Conservation (phyloP, 768 basidiomycete genomes). For the Termitomyces heimii region DNA sequence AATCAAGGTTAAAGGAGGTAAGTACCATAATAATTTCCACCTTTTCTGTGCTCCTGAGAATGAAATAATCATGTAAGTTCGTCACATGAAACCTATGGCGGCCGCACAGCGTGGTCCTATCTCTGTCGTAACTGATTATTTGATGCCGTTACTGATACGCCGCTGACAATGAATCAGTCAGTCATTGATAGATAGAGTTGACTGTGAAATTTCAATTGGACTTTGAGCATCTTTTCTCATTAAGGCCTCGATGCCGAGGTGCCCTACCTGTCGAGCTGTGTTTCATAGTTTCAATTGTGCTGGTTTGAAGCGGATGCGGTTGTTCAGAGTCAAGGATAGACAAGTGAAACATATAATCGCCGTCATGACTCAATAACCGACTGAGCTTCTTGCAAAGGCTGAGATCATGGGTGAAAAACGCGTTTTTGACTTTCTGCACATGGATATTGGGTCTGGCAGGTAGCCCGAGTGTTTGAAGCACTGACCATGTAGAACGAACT, state of each 20-base stretch:
- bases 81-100: constrained; percentile 3
- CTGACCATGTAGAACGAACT: neutral
- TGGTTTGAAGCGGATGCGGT: neutral
- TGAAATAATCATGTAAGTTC: neutral
- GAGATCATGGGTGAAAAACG: neutral
- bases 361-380: neutral
- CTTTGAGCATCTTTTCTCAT: neutral
- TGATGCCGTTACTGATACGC: neutral
- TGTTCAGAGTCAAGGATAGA: neutral
- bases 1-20: constrained; percentile 1
- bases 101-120: constrained; percentile 3
- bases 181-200: neutral
- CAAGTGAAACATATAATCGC: neutral
- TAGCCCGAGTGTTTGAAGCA: neutral
- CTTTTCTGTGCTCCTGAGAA: neutral
- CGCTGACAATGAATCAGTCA: neutral
- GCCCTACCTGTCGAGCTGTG: neutral
- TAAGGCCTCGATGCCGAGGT: neutral
- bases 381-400: neutral
- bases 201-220: neutral
- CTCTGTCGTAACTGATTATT: neutral
- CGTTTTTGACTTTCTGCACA: neutral
- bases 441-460: neutral
- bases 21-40: neutral
- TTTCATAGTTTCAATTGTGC: neutral